phyloP scores from a whole-genome alignment of 2,329 filamentous ascomycete genomes.

The Arthrobotrys sphaeroides region DNA sequence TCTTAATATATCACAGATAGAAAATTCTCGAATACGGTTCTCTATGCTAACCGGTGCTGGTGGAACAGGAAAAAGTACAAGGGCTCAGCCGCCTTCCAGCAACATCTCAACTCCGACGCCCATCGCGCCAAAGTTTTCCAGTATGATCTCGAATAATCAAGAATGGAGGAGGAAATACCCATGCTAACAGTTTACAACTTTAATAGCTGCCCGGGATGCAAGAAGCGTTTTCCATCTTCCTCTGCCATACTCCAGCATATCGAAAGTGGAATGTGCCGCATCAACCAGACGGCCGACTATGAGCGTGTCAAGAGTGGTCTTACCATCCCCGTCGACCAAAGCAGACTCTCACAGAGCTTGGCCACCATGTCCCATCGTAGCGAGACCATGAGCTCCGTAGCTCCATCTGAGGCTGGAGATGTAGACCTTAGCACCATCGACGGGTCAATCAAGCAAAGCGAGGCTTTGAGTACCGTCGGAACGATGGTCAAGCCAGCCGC shows the following conservation, averaged over 20 bases:
- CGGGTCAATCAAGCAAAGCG: not conserved
- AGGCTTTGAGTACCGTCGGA: not conserved
- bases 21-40: too few relatives aligned
- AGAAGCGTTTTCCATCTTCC: constrained; percentile 31
- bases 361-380: not conserved
- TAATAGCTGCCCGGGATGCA: constrained; percentile 37
- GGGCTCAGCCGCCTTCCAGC: not conserved
- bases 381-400: constrained; percentile 1
- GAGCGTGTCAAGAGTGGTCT: constrained; percentile 20
- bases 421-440: not conserved
- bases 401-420: not conserved
- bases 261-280: constrained; percentile 36
- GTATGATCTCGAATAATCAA: not conserved
- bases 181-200: not conserved
- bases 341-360: constrained; percentile 1
- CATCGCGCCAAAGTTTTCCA: constrained; percentile 32
- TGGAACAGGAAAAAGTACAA: constrained; percentile 24
- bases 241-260: constrained; percentile 47
- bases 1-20: not conserved
- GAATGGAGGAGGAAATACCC: not conserved
- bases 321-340: constrained; percentile 5
- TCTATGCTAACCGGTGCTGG: not conserved
- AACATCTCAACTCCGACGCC: constrained; percentile 41
- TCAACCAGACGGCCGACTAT: constrained; percentile 3
- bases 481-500: not conserved